These are phyloP conservation scores for Hypoxylon trugodes DNA, from an alignment of 495 filamentous ascomycete species.

Conservation along the genomic window DNA sequence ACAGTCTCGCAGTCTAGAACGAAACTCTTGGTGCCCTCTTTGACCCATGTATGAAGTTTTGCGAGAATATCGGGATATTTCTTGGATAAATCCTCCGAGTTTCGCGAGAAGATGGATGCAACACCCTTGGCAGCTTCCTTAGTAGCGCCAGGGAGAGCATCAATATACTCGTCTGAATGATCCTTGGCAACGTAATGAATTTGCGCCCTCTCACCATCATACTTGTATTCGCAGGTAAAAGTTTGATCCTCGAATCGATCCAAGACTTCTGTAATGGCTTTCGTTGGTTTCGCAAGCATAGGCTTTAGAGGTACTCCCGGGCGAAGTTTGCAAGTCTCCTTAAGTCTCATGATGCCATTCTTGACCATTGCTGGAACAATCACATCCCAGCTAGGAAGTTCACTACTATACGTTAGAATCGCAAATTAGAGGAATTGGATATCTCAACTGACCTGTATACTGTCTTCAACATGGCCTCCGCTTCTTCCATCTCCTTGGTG, in stretches of 20 bases:
- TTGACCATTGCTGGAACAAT: constrained; percentile 90
- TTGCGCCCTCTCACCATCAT: constrained; percentile 95
- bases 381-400: constrained; percentile 93
- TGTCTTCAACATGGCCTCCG: constrained; percentile 83
- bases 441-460: constrained; percentile 78
- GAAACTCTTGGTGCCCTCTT: constrained; percentile 87
- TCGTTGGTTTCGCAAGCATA: constrained; percentile 98
- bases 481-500: constrained; percentile 77
- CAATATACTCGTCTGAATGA: constrained; percentile 64
- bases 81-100: constrained; percentile 94
- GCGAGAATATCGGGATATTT: constrained; percentile 96
- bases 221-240: constrained; percentile 99
- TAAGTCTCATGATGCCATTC: constrained; percentile 82
- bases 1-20: constrained; percentile 98
- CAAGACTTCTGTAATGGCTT: constrained; percentile 97
- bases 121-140: constrained; percentile 69
- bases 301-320: constrained; percentile 96
- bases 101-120: constrained; percentile 92
- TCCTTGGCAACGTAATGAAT: constrained; percentile 96
- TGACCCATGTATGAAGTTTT: constrained; percentile 89
- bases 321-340: constrained; percentile 87
- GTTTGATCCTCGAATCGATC: constrained; percentile 95
- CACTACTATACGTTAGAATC: constrained; percentile 57
- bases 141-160: constrained; percentile 61
- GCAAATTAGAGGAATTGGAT: not conserved